Conservation (phyloP, 371 early-diverging fungal species). For the Haplosporangium sp. region DNA sequence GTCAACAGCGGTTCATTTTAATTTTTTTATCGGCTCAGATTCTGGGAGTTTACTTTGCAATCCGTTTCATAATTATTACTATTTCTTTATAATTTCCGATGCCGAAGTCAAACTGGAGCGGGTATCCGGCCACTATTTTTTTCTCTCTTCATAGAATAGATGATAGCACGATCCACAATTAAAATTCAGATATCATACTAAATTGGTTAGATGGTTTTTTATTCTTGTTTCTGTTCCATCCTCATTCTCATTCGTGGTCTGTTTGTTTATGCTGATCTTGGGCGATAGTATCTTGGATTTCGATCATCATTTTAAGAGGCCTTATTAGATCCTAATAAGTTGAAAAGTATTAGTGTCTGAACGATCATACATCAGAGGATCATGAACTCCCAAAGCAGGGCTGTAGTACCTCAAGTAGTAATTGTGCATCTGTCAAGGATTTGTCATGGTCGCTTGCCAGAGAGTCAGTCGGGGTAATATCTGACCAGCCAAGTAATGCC, state of each 20-base stretch:
- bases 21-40: background rate
- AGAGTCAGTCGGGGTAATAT: background rate
- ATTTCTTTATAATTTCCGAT: background rate
- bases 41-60: background rate
- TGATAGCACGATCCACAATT: background rate
- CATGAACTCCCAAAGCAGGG: background rate
- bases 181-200: too few species aligned
- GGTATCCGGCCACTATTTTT: background rate
- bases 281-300: constrained; percentile 38
- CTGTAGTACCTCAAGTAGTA: constrained; percentile 30
- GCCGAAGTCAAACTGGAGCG: background rate
- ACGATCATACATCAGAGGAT: background rate
- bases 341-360: background rate
- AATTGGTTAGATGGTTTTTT: background rate
- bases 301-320: constrained; percentile 48
- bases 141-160: constrained; percentile 10
- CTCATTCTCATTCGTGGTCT: background rate
- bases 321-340: constrained; percentile 40
- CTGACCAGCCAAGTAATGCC: constrained; percentile 46
- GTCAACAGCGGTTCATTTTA: constrained; percentile 46
- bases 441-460: background rate
- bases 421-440: constrained; percentile 14
- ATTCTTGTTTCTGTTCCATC: background rate
- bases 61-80: background rate
- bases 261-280: constrained; percentile 12